Percentiles rank a stretch among this genome's conserved stretches.
These are phyloP conservation scores for Elongisporangium anandrum DNA, from an alignment of 352 stramenopile genomes.

Conservation along the genomic window DNA sequence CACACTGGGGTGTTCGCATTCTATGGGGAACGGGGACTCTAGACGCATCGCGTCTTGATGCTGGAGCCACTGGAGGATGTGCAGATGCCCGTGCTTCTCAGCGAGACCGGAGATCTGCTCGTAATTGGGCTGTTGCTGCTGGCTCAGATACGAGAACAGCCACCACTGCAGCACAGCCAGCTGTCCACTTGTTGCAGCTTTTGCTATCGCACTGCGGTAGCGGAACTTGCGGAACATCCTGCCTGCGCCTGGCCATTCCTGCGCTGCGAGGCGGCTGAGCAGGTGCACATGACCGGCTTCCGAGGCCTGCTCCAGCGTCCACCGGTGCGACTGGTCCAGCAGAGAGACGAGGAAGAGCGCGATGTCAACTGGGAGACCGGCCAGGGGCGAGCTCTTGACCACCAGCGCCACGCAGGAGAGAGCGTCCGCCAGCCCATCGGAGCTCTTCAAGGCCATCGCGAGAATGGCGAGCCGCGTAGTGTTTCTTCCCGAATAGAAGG, in stretches of 20 bases:
- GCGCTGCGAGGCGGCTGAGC: slow-evolving; percentile 35
- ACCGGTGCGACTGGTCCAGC: slow-evolving; percentile 52
- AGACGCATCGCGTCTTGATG: neutral
- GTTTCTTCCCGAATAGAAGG: neutral
- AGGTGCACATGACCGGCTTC: slow-evolving; percentile 44
- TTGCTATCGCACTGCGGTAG: neutral
- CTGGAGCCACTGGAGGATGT: neutral
- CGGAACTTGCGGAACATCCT: neutral
- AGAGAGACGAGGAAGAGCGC: neutral
- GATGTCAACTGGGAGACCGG: neutral
- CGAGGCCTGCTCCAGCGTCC: slow-evolving; percentile 55
- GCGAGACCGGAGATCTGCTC: neutral
- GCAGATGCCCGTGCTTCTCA: neutral
- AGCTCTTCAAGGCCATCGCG: no score
- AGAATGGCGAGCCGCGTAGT: no score
- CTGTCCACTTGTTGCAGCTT: neutral
- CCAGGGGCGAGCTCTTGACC: neutral
- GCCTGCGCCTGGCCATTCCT: slow-evolving; percentile 2
- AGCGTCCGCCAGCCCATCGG: neutral
- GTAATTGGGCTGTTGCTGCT: neutral
- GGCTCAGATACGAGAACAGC: neutral
- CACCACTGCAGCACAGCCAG: neutral
- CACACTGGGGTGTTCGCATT: neutral
- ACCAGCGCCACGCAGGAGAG: neutral
- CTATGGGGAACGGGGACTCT: neutral